Percentiles rank a stretch among this genome's conserved stretches.
phyloP scores from a whole-genome alignment of 1,139 yeast genomes.

The Magnusiomyces magnusii region DNA sequence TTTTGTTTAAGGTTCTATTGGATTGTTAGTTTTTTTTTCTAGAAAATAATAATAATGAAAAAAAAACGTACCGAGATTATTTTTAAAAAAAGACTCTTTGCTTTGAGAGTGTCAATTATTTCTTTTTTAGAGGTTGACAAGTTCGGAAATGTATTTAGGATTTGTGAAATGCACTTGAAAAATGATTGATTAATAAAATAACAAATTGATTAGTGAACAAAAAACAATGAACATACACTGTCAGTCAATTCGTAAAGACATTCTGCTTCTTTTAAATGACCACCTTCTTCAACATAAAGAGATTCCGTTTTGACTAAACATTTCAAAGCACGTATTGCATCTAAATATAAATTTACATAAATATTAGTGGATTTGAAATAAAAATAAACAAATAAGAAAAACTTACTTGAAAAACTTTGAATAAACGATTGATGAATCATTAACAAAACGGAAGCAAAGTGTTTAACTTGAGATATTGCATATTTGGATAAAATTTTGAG shows the following conservation, averaged over 20 bases:
- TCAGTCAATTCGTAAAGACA: conserved; percentile 4
- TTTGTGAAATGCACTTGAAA: not conserved
- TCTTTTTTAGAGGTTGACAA: not conserved
- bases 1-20: conserved; percentile 1
- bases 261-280: conserved; percentile 8
- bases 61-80: conserved; percentile 9
- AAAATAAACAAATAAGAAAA: not conserved
- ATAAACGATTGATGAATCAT: conserved; percentile 14
- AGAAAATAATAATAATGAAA: not conserved
- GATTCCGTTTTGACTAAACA: conserved; percentile 14
- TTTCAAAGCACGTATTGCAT: conserved; percentile 13
- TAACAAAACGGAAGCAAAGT: conserved; percentile 10
- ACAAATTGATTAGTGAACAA: not conserved
- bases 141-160: not conserved
- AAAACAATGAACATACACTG: not conserved
- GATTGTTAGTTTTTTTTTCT: not conserved
- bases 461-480: conserved; percentile 10
- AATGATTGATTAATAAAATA: not conserved
- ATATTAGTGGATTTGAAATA: not conserved
- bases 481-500: not conserved
- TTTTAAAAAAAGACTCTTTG: conserved; percentile 8
- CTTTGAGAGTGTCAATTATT: not conserved
- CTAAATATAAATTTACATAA: conserved; percentile 5
- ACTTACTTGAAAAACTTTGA: conserved; percentile 11
- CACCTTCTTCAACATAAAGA: conserved; percentile 7